Evolutionary conservation across 2,329 filamentous ascomycete species (phyloP), one percentile per base, ranked within the genome.

Genomic region (Graphilbum ipis-grandicollis): DNA sequence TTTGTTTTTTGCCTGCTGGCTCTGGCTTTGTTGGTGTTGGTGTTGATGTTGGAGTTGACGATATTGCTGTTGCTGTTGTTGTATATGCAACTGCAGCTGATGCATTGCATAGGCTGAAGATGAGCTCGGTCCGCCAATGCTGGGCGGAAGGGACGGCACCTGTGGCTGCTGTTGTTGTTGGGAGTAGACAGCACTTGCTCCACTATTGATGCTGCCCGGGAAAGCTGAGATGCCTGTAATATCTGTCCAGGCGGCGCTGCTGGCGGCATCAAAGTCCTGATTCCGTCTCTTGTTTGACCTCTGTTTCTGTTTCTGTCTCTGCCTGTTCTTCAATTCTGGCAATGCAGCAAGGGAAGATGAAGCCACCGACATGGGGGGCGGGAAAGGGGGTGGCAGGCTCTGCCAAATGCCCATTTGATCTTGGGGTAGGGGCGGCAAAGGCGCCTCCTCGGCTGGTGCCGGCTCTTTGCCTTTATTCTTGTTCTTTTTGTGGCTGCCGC

Each of bases 241-340:
- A 44, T 74, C 66, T 2, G 67, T 72, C 68, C 68, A 72, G 12
- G 40, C 46, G 10, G 37, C 32, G 18, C 39, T 46, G 41, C 43
- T 43, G 17, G 43, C 43, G 5, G 30, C 41, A 30, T 47, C 45
- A 12, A 34, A 21, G 36, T 44, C 45, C 35, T 26, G 41, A 19
- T 40, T 35, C 29, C 33, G 25, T 21, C 25, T 19, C 22, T 22
- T 33, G 29, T 35, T 40, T 29, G 34, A 34, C 19, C 21, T n/a
- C n/a, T n/a, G 21, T 23, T 37, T 41, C 19, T 23, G 26, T n/a
- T n/a, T n/a, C n/a, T n/a, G n/a, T n/a, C n/a, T n/a, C n/a, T n/a
- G n/a, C n/a, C n/a, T n/a, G n/a, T n/a, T n/a, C n/a, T n/a, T n/a
- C n/a, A n/a, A n/a, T n/a, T n/a, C n/a, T n/a, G n/a, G n/a, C n/a